A percentile compares a stretch with the other conserved stretches of the same genome.
phyloP scores from a whole-genome alignment of 805 yeast species.

The Wickerhamomyces canadensis region DNA sequence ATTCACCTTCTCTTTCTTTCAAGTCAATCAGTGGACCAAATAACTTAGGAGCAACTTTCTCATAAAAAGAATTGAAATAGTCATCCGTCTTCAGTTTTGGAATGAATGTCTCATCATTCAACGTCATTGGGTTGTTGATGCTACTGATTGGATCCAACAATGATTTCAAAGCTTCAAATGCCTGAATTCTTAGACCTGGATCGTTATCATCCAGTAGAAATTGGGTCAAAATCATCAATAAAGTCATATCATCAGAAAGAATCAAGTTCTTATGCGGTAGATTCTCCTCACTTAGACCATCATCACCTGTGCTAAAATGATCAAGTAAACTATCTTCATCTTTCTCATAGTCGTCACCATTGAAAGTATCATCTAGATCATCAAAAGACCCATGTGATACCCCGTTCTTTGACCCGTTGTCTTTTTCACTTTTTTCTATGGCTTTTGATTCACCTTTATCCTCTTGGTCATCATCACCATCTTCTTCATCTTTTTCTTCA shows the following conservation, averaged over 20 bases:
- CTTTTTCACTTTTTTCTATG: slow-evolving; percentile 5
- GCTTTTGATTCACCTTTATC: slow-evolving; percentile 7
- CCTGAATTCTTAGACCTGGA: slow-evolving; percentile 74
- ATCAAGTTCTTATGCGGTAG: slow-evolving; percentile 5
- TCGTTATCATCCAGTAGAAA: slow-evolving; percentile 58
- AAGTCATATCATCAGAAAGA: slow-evolving; percentile 52
- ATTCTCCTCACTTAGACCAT: not conserved
- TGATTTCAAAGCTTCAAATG: slow-evolving; percentile 75
- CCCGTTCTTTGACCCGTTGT: slow-evolving; percentile 2
- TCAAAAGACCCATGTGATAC: slow-evolving; percentile 2
- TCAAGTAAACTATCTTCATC: slow-evolving; percentile 2
- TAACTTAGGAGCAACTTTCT: slow-evolving; percentile 51
- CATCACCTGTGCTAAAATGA: not conserved
- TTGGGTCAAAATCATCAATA: slow-evolving; percentile 49
- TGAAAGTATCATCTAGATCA: not conserved
- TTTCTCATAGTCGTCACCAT: slow-evolving; percentile 6
- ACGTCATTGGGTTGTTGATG: slow-evolving; percentile 12
- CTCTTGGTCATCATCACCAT: slow-evolving; percentile 4
- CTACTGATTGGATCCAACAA: slow-evolving; percentile 48
- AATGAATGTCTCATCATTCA: slow-evolving; percentile 19
- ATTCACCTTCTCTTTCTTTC: slow-evolving; percentile 6
- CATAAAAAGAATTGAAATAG: slow-evolving; percentile 58
- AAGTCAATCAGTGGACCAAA: slow-evolving; percentile 43
- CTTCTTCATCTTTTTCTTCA: slow-evolving; percentile 6
- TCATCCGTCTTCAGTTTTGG: slow-evolving; percentile 30